Evolutionary conservation across 768 basidiomycete species (phyloP).

Genomic region (Tylopilus sp.): DNA sequence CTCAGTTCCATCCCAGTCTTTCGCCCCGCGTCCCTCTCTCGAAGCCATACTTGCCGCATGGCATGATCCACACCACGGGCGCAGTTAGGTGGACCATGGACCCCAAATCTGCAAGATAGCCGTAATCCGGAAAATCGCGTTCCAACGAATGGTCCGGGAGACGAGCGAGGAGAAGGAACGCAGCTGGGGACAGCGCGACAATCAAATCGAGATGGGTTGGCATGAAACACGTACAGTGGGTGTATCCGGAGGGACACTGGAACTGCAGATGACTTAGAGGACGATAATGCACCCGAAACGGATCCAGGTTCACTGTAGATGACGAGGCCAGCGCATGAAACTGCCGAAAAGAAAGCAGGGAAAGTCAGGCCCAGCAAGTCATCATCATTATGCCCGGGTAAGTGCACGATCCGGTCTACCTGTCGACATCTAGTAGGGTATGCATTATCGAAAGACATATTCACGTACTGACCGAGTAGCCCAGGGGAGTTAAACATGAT

Average conservation of each 20-base stretch:
- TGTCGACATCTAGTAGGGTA: background rate
- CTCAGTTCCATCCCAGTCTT: background rate
- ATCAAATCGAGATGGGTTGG: constrained; percentile 1
- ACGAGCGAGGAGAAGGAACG: background rate
- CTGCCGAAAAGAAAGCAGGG: constrained; percentile 1
- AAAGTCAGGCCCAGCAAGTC: constrained; percentile 5
- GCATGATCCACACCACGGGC: background rate
- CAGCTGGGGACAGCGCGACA: constrained; percentile 1
- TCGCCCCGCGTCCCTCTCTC: background rate
- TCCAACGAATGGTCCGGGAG: background rate
- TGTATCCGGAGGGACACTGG: background rate
- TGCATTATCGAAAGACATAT: background rate
- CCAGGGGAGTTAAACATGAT: background rate
- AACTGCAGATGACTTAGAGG: background rate
- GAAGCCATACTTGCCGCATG: background rate
- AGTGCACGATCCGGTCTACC: constrained; percentile 1
- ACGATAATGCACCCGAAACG: constrained; percentile 4
- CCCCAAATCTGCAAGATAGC: background rate
- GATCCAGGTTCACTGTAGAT: background rate
- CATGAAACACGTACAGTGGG: background rate
- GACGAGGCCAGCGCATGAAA: background rate
- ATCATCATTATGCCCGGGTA: constrained; percentile 2
- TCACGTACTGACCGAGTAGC: constrained; percentile 2
- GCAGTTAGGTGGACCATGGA: background rate
- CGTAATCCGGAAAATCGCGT: background rate